Evolutionary conservation across 208 protist genomes (phyloP).

Genomic region (Acanthamoeba healyi): DNA sequence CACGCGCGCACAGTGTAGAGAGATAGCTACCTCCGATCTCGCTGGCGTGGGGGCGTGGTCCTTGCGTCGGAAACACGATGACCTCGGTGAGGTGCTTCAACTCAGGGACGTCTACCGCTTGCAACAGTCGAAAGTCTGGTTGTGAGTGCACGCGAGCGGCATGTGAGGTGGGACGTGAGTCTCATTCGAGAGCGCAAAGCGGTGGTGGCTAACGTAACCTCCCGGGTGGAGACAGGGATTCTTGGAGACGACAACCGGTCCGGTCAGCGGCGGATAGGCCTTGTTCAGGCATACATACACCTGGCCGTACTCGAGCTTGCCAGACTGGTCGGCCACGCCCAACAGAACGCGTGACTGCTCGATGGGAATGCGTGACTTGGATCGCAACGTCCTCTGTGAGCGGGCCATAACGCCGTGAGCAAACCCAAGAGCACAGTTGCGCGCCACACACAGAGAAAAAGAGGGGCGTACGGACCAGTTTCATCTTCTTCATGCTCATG

Average conservation of each 20-base stretch:
- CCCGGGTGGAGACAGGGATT: slow-evolving; percentile 60
- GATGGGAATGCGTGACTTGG: background rate
- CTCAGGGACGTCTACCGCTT: slow-evolving; percentile 46
- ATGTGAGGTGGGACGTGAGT: background rate
- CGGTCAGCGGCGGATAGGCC: background rate
- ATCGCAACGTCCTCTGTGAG: background rate
- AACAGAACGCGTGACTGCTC: background rate
- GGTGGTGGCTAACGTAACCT: background rate
- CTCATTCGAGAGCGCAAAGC: too few species aligned
- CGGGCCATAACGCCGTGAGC: background rate
- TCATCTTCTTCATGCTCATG: background rate
- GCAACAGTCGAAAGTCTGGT: slow-evolving; percentile 49
- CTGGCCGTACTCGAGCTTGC: background rate
- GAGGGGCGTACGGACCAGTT: background rate
- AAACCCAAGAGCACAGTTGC: background rate
- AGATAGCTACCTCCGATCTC: slow-evolving; percentile 48
- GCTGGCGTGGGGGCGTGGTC: slow-evolving; percentile 25
- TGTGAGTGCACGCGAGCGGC: background rate
- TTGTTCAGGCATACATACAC: background rate
- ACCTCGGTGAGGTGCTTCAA: background rate
- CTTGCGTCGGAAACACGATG: slow-evolving; percentile 52
- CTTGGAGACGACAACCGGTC: slow-evolving; percentile 6
- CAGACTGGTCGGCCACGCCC: background rate
- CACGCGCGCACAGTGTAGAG: too few species aligned
- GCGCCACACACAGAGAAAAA: too few species aligned